Evolutionary conservation across 768 basidiomycete species (phyloP).

Genomic region (Leccinum pellstonianum): DNA sequence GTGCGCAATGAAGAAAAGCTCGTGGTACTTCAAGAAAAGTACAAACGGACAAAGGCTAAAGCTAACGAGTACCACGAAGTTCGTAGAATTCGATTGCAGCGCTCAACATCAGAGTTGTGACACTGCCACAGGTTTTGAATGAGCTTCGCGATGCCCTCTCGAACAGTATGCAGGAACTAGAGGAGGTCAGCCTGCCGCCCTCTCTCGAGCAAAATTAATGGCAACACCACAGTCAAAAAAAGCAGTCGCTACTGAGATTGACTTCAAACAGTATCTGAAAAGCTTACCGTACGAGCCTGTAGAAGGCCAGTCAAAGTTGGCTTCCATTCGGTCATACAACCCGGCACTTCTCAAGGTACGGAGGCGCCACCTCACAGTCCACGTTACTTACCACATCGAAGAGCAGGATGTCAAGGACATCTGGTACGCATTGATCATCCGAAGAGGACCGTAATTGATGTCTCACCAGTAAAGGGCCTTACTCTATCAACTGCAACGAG

Average conservation of each 20-base stretch:
- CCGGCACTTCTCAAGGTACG: conserved; percentile 19
- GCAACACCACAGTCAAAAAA: conserved; percentile 13
- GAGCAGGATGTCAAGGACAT: conserved; percentile 3
- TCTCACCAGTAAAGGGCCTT: conserved; percentile 12
- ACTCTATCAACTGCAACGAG: conserved; percentile 13
- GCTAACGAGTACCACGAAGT: conserved; percentile 19
- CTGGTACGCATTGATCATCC: conserved; percentile 10
- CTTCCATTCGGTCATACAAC: conserved; percentile 4
- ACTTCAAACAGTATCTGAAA: conserved; percentile 11
- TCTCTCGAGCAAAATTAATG: neutral
- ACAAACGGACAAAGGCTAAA: conserved; percentile 20
- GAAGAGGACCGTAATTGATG: neutral
- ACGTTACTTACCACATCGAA: neutral
- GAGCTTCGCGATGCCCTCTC: conserved; percentile 22
- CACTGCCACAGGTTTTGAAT: conserved; percentile 14
- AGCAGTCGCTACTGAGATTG: conserved; percentile 14
- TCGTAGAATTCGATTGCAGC: conserved; percentile 7
- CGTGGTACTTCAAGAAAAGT: conserved; percentile 18
- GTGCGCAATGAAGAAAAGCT: conserved; percentile 9
- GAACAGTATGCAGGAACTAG: conserved; percentile 20
- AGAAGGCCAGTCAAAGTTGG: conserved; percentile 13
- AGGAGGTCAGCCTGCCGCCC: conserved; percentile 11
- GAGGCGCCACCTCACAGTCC: neutral
- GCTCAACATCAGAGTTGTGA: neutral
- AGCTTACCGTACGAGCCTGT: conserved; percentile 11